Conservation (phyloP, 306 rosid genomes). For the Prunus fruticosa region DNA sequence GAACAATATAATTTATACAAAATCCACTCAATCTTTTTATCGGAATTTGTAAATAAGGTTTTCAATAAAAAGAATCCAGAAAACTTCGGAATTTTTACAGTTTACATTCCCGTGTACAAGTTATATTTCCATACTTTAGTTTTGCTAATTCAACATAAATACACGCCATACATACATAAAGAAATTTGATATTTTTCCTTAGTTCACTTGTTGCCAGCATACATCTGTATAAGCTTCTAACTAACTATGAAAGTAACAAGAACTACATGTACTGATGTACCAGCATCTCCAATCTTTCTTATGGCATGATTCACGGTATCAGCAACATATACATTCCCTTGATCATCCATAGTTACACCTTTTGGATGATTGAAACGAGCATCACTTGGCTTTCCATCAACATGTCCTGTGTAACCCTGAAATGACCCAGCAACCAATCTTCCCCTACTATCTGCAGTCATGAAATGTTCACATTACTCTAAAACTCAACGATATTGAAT, state of each 20-base stretch:
- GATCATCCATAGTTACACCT: conserved; percentile 89
- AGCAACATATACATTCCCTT: conserved; percentile 95
- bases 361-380: conserved; percentile 94
- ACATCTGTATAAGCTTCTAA: conserved; percentile 19
- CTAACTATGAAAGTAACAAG: conserved; percentile 23
- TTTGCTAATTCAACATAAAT: not conserved
- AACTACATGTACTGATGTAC: conserved; percentile 63
- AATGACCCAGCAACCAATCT: conserved; percentile 98
- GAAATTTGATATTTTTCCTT: not conserved
- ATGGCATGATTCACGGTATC: conserved; percentile 88
- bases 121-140: conserved; percentile 11
- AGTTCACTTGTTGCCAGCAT: conserved; percentile 1
- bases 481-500: not conserved
- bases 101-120: not conserved
- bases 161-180: not conserved
- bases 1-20: conserved; percentile 17
- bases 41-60: not conserved
- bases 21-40: conserved; percentile 11
- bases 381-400: conserved; percentile 92
- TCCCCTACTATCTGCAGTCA: conserved; percentile 89
- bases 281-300: conserved; percentile 93
- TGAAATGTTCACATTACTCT: not conserved
- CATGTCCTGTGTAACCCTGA: conserved; percentile 88
- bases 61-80: not conserved
- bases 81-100: not conserved